Evolutionary conservation across 371 early-diverging fungal genomes (phyloP).

Genomic region (Saksenaea vasiformis): DNA sequence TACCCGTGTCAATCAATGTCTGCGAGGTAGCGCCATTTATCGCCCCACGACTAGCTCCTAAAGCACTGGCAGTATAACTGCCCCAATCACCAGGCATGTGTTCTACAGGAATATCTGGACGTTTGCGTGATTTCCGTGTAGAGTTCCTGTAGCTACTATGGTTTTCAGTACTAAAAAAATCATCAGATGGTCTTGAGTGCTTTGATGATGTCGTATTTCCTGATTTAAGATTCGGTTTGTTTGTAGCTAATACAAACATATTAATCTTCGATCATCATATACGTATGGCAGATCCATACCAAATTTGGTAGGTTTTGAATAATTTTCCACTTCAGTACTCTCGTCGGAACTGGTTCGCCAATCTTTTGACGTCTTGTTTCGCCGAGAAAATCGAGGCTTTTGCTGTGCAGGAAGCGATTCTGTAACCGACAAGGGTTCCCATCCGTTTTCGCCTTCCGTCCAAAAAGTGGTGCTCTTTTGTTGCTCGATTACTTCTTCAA

Average conservation of each 20-base stretch:
- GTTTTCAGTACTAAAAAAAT: neutral
- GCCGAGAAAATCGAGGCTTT: neutral
- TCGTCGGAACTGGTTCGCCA: neutral
- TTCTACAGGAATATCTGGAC: neutral
- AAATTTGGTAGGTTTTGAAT: neutral
- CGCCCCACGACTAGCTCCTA: neutral
- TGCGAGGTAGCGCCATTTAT: neutral
- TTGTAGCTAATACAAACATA: neutral
- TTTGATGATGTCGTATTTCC: neutral
- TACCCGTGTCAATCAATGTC: neutral
- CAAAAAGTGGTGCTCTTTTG: neutral
- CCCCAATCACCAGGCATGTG: neutral
- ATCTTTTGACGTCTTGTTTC: neutral
- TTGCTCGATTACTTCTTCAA: neutral
- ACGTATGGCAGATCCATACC: neutral
- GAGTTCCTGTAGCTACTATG: neutral
- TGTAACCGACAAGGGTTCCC: neutral
- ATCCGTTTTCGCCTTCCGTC: neutral
- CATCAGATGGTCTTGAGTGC: neutral
- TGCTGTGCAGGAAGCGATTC: neutral
- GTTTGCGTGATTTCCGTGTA: neutral
- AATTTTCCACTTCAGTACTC: neutral
- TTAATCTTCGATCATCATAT: neutral
- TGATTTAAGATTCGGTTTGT: neutral
- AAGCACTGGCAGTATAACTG: neutral